These are phyloP conservation scores for Ochromonas danica DNA, from an alignment of 108 stramenopile genomes.

Conservation along the genomic window DNA sequence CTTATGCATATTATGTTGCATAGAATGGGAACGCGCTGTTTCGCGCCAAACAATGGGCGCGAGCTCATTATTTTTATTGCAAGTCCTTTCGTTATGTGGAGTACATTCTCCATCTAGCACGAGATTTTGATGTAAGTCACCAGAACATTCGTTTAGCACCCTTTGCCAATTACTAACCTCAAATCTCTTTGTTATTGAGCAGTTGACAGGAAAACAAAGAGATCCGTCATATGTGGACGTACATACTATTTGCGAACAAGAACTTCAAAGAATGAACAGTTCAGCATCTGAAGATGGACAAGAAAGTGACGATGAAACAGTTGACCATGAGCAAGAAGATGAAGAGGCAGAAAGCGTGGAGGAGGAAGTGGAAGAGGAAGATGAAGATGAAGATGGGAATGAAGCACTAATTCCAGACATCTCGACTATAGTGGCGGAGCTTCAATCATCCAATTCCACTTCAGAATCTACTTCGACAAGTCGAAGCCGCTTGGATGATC, in stretches of 20 bases:
- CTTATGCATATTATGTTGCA: background rate
- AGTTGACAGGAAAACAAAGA: background rate
- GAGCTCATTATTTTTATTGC: conserved; percentile 23
- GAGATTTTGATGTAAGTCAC: background rate
- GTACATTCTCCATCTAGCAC: background rate
- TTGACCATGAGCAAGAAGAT: background rate
- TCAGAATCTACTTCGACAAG: background rate
- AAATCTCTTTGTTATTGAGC: background rate
- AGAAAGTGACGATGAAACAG: background rate
- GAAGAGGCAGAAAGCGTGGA: background rate
- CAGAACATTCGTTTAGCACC: background rate
- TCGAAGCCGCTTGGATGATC: background rate
- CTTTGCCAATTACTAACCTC: background rate
- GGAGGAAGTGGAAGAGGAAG: background rate
- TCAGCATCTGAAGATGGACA: background rate
- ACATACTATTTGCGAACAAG: background rate
- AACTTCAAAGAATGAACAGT: background rate
- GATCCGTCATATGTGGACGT: background rate
- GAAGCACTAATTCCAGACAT: background rate
- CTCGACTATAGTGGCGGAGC: background rate
- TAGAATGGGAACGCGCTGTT: background rate
- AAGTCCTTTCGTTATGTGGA: conserved; percentile 10
- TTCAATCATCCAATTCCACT: background rate
- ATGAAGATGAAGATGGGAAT: background rate
- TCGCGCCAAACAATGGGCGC: background rate